Conservation (phyloP, 306 rosid genomes). For the Mucuna pruriens region DNA sequence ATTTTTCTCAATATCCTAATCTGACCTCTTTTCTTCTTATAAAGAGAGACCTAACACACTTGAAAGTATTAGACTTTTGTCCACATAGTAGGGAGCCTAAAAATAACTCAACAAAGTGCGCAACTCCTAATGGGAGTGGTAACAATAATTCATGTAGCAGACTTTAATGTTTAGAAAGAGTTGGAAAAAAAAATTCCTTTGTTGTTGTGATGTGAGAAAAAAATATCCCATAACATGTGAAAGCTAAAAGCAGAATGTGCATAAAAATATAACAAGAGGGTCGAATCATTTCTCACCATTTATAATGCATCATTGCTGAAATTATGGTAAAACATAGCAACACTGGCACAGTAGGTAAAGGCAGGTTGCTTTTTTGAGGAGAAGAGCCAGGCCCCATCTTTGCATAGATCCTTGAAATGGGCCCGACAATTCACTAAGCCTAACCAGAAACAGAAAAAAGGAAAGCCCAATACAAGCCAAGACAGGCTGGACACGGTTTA, state of each 20-base stretch:
- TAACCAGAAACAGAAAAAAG: neutral
- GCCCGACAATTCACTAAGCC: neutral
- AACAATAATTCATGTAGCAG: too few relatives aligned
- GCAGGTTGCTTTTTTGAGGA: constrained; percentile 26
- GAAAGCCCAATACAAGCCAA: neutral
- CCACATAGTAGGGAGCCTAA: too few relatives aligned
- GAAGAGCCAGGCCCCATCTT: neutral
- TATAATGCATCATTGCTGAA: neutral
- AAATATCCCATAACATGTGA: neutral
- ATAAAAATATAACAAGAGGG: neutral
- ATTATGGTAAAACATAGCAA: neutral
- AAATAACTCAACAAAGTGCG: too few relatives aligned
- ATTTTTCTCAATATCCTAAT: too few relatives aligned
- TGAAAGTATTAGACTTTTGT: too few relatives aligned
- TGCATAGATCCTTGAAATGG: constrained; percentile 16
- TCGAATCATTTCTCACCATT: neutral
- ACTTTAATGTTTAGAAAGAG: too few relatives aligned
- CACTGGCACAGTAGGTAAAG: constrained; percentile 5
- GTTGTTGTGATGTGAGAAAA: neutral
- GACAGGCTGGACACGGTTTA: neutral
- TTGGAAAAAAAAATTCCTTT: too few relatives aligned
- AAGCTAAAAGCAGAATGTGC: neutral
- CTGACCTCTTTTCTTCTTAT: too few relatives aligned
- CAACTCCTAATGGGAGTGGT: neutral
- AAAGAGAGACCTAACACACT: too few relatives aligned